Base-by-base conservation (phyloP, 176 grass and related monocot genomes). In the Themeda triandra region DNA sequence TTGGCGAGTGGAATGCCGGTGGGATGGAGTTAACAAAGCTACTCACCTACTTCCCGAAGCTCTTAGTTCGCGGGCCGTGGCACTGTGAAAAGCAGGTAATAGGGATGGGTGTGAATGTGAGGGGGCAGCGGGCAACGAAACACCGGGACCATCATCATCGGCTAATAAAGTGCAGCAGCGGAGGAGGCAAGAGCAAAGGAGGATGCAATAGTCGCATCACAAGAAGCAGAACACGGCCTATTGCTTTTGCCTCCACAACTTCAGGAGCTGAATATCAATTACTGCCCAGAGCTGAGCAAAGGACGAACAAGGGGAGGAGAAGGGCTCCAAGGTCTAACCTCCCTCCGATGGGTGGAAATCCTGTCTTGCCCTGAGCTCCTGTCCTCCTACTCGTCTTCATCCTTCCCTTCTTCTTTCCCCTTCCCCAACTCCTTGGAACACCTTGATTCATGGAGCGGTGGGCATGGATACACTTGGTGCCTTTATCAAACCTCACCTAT, bases 1-100 rank as follows among this genome's bases (percentile, higher is more conserved):
- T 81, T 7, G 0, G 0, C 0, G 0, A 1, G 0, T 87, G 45
- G 8, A 45, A 0, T 87, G 35, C 63, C 17, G 35, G 49, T 36
- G 74, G 31, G 0, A 59, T 25, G 51, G 31, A 25, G 36, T 25
- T 60, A 12, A 58, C 74, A 25, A 19, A 25, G 1, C 46, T 77
- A n/a, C 19, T 59, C 31, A 15, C 31, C 32, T 33, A 25, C 3
- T 13, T 39, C 0, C 30, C 45, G 0, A 13, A 36, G 0, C 51
- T 77, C 74, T 60, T 51, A 32, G 0, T 13, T 23, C 23, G 11
- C 0, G n/a, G 0, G 0, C 0, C 39, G 39, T 49, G 0, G 0
- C 0, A 0, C 0, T 59, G 73, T 40, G 39, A 8, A 40, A 2
- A 37, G 2, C 24, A 25, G 21, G 36, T 35, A 37, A 27, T 2